Evolutionary conservation across 1,284 basidiomycete species (phyloP).

Genomic region (Marasmius fiardii): DNA sequence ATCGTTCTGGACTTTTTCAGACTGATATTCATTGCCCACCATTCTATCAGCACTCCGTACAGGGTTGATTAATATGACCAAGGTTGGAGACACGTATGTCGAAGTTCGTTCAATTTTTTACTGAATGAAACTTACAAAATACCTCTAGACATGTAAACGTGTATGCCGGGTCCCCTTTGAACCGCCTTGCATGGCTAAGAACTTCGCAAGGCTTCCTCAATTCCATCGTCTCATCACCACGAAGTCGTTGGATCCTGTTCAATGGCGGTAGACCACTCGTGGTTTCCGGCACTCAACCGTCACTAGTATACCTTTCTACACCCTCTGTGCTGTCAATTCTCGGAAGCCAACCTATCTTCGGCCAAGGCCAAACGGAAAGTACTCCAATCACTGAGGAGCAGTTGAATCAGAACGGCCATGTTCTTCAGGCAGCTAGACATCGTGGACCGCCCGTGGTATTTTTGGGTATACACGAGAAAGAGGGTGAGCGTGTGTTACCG

Average conservation of each 20-base stretch:
- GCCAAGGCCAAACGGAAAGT: slow-evolving; percentile 57
- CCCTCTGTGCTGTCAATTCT: slow-evolving; percentile 52
- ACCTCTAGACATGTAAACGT: slow-evolving; percentile 47
- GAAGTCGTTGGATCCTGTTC: slow-evolving; percentile 75
- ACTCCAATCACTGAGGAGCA: slow-evolving; percentile 34
- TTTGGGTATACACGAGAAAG: slow-evolving; percentile 7
- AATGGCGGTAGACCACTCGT: slow-evolving; percentile 65
- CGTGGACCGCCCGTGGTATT: slow-evolving; percentile 30
- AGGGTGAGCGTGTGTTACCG: background rate
- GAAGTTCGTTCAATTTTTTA: background rate
- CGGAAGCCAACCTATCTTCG: slow-evolving; percentile 54
- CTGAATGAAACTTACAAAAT: background rate
- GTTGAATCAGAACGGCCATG: slow-evolving; percentile 30
- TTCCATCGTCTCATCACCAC: slow-evolving; percentile 51
- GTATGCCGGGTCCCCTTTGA: slow-evolving; percentile 78
- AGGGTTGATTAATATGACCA: background rate
- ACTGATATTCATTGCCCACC: background rate
- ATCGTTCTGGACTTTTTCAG: too few species aligned
- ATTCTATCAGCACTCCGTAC: background rate
- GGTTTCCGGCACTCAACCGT: slow-evolving; percentile 23
- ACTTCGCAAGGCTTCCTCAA: slow-evolving; percentile 72
- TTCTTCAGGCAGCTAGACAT: slow-evolving; percentile 64
- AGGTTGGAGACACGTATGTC: background rate
- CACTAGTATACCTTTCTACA: slow-evolving; percentile 53
- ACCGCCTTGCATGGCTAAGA: slow-evolving; percentile 84